These are phyloP conservation scores for Powellomyces hirtus DNA, from an alignment of 192 early-diverging fungal genomes.

Conservation along the genomic window DNA sequence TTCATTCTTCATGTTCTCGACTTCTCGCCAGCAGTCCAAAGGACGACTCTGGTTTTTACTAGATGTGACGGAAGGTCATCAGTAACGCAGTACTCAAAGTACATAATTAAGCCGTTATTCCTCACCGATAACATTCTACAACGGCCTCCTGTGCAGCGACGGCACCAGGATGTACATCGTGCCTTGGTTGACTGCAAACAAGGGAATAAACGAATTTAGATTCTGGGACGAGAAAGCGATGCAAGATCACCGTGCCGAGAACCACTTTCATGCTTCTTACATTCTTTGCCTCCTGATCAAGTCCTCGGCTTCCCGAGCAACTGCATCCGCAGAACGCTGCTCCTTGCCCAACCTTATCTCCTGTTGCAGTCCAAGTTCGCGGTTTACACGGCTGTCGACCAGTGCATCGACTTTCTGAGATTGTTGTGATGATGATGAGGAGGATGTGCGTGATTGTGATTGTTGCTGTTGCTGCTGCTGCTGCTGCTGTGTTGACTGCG, in stretches of 20 bases:
- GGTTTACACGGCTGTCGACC: constrained; percentile 33
- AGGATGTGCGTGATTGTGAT: background rate
- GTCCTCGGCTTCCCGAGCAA: constrained; percentile 45
- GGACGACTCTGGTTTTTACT: constrained; percentile 46
- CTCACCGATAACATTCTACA: too few relatives aligned
- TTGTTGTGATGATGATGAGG: background rate
- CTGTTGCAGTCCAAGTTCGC: constrained; percentile 34
- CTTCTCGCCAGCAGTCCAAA: constrained; percentile 65
- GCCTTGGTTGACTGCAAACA: too few relatives aligned
- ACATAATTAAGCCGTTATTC: too few relatives aligned
- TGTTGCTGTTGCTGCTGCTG: background rate
- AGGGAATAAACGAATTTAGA: too few relatives aligned
- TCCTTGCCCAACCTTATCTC: constrained; percentile 39
- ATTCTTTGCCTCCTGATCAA: constrained; percentile 36
- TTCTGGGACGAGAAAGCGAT: too few relatives aligned
- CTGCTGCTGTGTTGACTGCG: background rate
- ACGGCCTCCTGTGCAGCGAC: too few relatives aligned
- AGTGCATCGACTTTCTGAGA: constrained; percentile 34
- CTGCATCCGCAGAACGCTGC: constrained; percentile 39
- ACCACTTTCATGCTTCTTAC: constrained; percentile 45
- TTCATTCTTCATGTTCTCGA: constrained; percentile 54
- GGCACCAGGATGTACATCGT: too few relatives aligned
- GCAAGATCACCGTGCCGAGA: constrained; percentile 48
- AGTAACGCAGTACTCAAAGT: too few relatives aligned
- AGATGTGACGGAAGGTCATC: background rate